These are phyloP conservation scores for Diospyros lotus DNA, from an alignment of 148 eudicot species.

Conservation along the genomic window DNA sequence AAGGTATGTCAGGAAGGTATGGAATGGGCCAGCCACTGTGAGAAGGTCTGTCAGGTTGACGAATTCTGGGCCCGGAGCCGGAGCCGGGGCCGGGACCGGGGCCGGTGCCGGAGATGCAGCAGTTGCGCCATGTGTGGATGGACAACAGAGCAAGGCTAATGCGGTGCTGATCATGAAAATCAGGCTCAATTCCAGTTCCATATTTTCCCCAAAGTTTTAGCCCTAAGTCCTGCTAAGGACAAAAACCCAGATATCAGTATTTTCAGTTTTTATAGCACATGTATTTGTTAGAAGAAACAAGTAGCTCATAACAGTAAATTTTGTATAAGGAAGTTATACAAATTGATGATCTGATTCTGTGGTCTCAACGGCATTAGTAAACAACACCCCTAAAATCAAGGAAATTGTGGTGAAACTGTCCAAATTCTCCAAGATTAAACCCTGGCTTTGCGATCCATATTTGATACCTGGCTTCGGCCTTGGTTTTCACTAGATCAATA, in stretches of 20 bases:
- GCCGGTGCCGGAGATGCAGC: constrained; percentile 19
- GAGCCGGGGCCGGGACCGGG: constrained; percentile 74
- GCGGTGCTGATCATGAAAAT: constrained; percentile 22
- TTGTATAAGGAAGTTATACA: no score
- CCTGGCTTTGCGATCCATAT: neutral
- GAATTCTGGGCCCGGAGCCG: constrained; percentile 31
- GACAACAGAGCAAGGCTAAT: constrained; percentile 29
- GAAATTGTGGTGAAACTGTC: neutral
- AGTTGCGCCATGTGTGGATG: constrained; percentile 35
- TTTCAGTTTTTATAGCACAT: no score
- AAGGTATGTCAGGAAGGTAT: constrained; percentile 63
- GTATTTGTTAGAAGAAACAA: no score
- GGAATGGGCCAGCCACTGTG: constrained; percentile 78
- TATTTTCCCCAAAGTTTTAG: neutral
- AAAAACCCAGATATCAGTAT: neutral
- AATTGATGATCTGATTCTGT: no score
- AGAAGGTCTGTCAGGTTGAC: constrained; percentile 73
- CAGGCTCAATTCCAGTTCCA: constrained; percentile 25
- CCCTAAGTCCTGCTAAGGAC: constrained; percentile 25
- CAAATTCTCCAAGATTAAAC: neutral
- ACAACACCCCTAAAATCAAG: neutral
- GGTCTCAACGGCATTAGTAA: no score
- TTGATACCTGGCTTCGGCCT: neutral
- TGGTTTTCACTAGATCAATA: neutral
- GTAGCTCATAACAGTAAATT: no score